Base-by-base conservation (phyloP, 2,329 filamentous ascomycete species). In the Cordyceps militaris region DNA sequence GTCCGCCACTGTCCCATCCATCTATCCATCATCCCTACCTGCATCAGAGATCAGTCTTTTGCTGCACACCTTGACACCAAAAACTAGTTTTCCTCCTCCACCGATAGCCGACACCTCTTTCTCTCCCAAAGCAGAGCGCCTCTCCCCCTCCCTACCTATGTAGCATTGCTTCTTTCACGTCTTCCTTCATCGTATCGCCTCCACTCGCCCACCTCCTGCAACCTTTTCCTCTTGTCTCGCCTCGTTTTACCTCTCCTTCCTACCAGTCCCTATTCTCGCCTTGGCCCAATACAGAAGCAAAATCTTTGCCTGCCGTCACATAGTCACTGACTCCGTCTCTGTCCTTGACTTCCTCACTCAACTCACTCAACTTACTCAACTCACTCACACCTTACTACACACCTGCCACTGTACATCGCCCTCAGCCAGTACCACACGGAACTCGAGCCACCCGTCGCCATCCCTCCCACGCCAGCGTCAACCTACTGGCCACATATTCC, bases 121-220 rank as follows among this genome's bases (percentile, higher is more conserved):
- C n/a, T n/a, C n/a, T n/a, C n/a, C n/a, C n/a, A n/a, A n/a, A n/a
- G n/a, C n/a, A n/a, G n/a, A n/a, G n/a, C 23, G 19, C 16, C 42
- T 40, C 51, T 19, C 50, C 16, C 47, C 38, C 38, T 38, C 38
- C 52, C 52, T 32, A 5, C 52, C 34, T n/a, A 16, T n/a, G 9
- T 2, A 30, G 32, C 53, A 56, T 56, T 56, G 53, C 53, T 56
- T 56, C 53, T 48, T 56, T 24, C 13, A 13, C 48, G 16, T 16
- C 40, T 44, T 54, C 43, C 26, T 56, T 61, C 44, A 52, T 53
- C 57, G 40, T 55, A 46, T 56, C 47, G 30, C 40, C 34, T 32
- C 34, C 36, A 28, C 38, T 38, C 49, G 8, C 43, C 43, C 24
- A 28, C 13, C 34, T 38, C 34, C 43, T 48, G 30, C 24, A 19